Conservation (phyloP, 495 filamentous ascomycete genomes). For the Trichocladium antarcticum region DNA sequence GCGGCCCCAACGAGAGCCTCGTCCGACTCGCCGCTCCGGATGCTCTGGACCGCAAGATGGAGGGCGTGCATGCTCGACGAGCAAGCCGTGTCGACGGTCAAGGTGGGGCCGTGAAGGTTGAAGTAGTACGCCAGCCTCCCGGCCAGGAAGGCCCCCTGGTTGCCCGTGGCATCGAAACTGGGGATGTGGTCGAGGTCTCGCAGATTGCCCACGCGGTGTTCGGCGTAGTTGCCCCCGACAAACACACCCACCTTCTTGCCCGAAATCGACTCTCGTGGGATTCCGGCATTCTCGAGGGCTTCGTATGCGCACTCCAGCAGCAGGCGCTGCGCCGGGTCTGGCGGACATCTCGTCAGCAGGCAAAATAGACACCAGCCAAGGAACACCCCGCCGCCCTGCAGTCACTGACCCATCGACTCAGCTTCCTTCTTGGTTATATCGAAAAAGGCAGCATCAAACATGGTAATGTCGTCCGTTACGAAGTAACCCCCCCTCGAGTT, state of each 20-base stretch:
- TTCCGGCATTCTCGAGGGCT: constrained; percentile 40
- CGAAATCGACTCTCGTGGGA: constrained; percentile 34
- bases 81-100: constrained; percentile 77
- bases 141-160: constrained; percentile 38
- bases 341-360: background rate
- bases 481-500: constrained; percentile 44
- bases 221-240: constrained; percentile 31
- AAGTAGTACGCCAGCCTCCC: constrained; percentile 49
- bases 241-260: constrained; percentile 38
- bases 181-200: constrained; percentile 33
- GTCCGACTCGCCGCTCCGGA: constrained; percentile 46
- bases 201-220: constrained; percentile 29
- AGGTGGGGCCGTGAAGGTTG: constrained; percentile 44
- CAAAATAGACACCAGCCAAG: background rate
- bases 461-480: constrained; percentile 37
- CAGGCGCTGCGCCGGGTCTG: constrained; percentile 45
- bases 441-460: constrained; percentile 46
- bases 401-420: constrained; percentile 33
- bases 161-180: constrained; percentile 33
- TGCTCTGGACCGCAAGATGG: constrained; percentile 67
- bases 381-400: background rate
- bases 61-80: constrained; percentile 55
- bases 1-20: constrained; percentile 39
- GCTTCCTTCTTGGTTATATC: constrained; percentile 40
- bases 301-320: constrained; percentile 46